A percentile compares a stretch with the other conserved stretches of the same genome.
Evolutionary conservation across 345 rosid genomes (phyloP).

Genomic region (Heritiera fomes): DNA sequence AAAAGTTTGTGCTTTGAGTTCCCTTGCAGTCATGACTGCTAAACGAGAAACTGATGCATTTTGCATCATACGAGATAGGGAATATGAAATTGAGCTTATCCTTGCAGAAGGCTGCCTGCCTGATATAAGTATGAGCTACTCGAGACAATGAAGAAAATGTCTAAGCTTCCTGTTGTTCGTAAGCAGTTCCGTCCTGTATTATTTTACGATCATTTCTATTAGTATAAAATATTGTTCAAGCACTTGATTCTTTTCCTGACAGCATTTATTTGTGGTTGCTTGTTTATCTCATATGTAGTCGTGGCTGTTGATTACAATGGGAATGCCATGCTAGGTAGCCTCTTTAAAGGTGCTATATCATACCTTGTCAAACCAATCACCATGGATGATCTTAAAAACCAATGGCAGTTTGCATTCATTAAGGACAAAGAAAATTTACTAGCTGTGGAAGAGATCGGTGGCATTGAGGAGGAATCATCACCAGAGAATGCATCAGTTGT

Average conservation of each 20-base stretch:
- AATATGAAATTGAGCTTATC: conserved; percentile 40
- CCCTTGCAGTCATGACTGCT: conserved; percentile 46
- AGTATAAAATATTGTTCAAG: not conserved
- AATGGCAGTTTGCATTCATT: conserved; percentile 47
- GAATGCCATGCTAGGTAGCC: conserved; percentile 36
- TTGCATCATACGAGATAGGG: conserved; percentile 33
- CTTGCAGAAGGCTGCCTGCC: conserved; percentile 47
- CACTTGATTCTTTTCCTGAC: not conserved
- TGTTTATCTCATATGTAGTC: conserved; percentile 32
- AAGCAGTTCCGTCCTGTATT: conserved; percentile 19
- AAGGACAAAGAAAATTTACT: conserved; percentile 12
- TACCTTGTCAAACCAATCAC: conserved; percentile 48
- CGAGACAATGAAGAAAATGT: conserved; percentile 34
- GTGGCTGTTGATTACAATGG: conserved; percentile 32
- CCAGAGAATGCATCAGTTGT: conserved; percentile 23
- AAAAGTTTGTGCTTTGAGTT: conserved; percentile 4
- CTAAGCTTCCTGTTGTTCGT: conserved; percentile 49
- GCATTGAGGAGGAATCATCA: not conserved
- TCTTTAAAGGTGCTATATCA: conserved; percentile 46
- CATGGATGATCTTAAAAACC: conserved; percentile 30
- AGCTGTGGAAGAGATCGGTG: not conserved
- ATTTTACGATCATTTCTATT: not conserved
- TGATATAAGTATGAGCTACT: conserved; percentile 53
- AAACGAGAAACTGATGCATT: conserved; percentile 39
- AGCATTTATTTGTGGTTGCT: conserved; percentile 10